Evolutionary conservation across 768 basidiomycete genomes (phyloP), one percentile per base, ranked within the genome.

Genomic region (Naganishia onofrii): DNA sequence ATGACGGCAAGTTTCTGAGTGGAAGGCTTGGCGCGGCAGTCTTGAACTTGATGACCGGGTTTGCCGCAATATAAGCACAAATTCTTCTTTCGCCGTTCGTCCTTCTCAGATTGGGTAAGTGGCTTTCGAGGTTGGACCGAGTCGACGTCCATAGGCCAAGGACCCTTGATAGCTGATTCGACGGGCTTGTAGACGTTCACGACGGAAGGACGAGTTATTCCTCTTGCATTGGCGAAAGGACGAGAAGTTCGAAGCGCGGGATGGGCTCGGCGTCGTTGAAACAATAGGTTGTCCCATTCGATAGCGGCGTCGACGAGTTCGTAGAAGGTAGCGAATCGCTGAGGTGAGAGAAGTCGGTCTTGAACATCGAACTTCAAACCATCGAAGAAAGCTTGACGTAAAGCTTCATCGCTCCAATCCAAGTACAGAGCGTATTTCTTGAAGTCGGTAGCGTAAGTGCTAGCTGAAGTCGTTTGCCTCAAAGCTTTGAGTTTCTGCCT

Each of bases 281-380:
- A 53, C 23, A 53, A 17, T 9, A 53, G 28, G 52, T 53, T 53
- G 52, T 53, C 52, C 52, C 52, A 53, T 53, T 53, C 52, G 52
- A 29, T 53, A 29, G 52, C 52, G 8, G 52, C n/a, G 28, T 53
- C 52, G 52, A 53, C n/a, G 28, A 53, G 10, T 53, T 53, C 52
- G 52, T 23, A 23, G 52, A 53, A 53, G 9, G 52, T 8, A 4
- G 52, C 28, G 52, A 53, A 53, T 53, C 52, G 28, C 26, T 53
- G 52, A 53, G 52, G 52, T 8, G 52, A 53, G 17, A 53, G 52
- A 23, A 53, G 52, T 53, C 52, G 52, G 28, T 53, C 52, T 53
- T 53, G 52, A 23, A 53, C 52, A 17, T 53, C 52, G 52, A 23
- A 9, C 17, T 23, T 53, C 10, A 53, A 23, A 23, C 52, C 52